These are phyloP conservation scores for Coemansia sp. DNA, from an alignment of 192 early-diverging fungal genomes.

Conservation along the genomic window DNA sequence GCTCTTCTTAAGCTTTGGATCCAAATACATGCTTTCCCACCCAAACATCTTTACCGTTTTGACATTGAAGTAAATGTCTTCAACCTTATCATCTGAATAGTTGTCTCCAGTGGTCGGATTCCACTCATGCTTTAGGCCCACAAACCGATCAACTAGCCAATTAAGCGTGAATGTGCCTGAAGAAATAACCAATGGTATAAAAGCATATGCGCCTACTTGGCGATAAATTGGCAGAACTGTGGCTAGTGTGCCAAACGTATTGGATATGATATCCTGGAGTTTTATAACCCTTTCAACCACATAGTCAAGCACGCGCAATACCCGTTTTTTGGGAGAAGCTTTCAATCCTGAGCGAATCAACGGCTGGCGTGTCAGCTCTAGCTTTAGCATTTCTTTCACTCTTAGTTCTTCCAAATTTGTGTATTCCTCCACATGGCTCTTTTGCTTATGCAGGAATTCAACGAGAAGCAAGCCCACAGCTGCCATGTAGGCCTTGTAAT, in stretches of 20 bases:
- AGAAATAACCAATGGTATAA: background rate
- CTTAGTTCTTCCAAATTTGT: background rate
- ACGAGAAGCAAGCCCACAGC: background rate
- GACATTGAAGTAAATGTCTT: background rate
- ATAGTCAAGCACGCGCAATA: background rate
- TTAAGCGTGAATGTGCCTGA: background rate
- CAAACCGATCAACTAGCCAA: background rate
- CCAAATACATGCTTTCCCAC: slow-evolving; percentile 3
- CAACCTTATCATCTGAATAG: background rate
- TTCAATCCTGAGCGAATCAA: background rate
- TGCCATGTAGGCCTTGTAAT: slow-evolving; percentile 12
- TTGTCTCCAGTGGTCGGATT: background rate
- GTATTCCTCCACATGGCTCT: background rate
- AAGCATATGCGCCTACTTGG: background rate
- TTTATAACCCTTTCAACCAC: background rate
- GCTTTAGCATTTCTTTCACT: background rate
- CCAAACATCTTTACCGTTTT: slow-evolving; percentile 7
- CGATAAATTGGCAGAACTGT: background rate
- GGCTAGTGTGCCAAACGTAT: background rate
- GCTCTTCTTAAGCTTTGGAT: background rate
- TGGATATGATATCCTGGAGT: background rate
- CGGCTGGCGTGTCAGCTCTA: background rate
- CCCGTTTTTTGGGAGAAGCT: no score
- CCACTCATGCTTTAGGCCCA: background rate
- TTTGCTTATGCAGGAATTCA: background rate